Percentiles rank a stretch among this genome's conserved stretches.
Evolutionary conservation across 2,329 filamentous ascomycete genomes (phyloP).

Genomic region (Alternaria arbusti): DNA sequence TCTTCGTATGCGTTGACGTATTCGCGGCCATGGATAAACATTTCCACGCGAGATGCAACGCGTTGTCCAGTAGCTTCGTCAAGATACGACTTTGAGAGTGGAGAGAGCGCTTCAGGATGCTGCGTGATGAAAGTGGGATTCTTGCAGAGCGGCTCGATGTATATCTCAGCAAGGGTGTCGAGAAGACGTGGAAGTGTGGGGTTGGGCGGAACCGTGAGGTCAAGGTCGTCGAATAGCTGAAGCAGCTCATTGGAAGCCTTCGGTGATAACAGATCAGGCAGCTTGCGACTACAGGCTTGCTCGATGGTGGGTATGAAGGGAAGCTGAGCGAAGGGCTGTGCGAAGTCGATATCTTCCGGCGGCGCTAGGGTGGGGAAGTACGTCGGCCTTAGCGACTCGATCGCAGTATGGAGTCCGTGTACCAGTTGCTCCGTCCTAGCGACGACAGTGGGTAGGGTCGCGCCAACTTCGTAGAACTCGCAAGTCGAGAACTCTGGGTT

Average conservation of each 20-base stretch:
- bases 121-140: constrained; percentile 84
- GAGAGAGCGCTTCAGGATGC: constrained; percentile 89
- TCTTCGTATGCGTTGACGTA: constrained; percentile 98
- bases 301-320: constrained; percentile 86
- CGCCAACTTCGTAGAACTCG: constrained; percentile 92
- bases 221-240: constrained; percentile 59
- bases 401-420: constrained; percentile 35
- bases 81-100: constrained; percentile 84
- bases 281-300: constrained; percentile 64
- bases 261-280: constrained; percentile 62
- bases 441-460: constrained; percentile 77
- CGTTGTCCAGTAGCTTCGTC: constrained; percentile 71
- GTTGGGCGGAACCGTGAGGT: constrained; percentile 57
- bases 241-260: constrained; percentile 67
- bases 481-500: constrained; percentile 98
- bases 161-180: constrained; percentile 76
- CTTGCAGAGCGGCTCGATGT: constrained; percentile 78
- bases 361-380: constrained; percentile 43
- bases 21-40: constrained; percentile 81
- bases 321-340: constrained; percentile 65
- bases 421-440: constrained; percentile 76
- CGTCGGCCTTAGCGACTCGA: constrained; percentile 54
- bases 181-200: constrained; percentile 73
- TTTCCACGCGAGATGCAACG: constrained; percentile 81
- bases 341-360: constrained; percentile 63